Conservation (phyloP, 805 yeast genomes). For the Candida broadrunensis region DNA sequence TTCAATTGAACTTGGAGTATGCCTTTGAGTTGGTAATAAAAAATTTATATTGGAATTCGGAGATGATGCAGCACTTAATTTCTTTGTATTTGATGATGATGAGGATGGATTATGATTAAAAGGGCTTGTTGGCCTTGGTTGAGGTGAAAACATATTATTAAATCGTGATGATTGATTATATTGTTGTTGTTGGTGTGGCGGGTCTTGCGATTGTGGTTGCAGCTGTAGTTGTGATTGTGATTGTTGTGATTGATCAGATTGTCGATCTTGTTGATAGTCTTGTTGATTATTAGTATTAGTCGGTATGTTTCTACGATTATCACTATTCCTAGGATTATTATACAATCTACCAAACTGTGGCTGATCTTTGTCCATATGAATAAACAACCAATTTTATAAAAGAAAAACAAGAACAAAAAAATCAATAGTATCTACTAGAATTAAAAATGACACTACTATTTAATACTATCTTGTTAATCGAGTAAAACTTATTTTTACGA, state of each 20-base stretch:
- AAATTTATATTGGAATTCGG: conserved; percentile 1
- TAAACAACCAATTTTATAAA: too few species aligned
- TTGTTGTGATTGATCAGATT: not conserved
- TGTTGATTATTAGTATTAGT: not conserved
- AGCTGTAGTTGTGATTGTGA: not conserved
- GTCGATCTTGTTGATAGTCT: not conserved
- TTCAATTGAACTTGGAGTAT: conserved; percentile 7
- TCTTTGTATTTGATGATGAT: conserved; percentile 1
- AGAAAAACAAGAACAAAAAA: too few species aligned
- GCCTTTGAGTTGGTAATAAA: conserved; percentile 5
- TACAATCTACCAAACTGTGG: conserved; percentile 1
- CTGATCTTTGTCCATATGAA: conserved; percentile 1
- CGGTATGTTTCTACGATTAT: not conserved
- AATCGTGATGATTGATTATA: not conserved
- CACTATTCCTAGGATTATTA: not conserved
- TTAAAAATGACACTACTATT: too few species aligned
- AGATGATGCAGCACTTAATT: not conserved
- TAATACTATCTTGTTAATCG: too few species aligned
- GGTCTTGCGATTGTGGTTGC: not conserved
- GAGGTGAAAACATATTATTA: conserved; percentile 4
- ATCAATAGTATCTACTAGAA: too few species aligned
- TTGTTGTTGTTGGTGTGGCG: not conserved
- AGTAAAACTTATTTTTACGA: too few species aligned
- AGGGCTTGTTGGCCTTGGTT: conserved; percentile 1
- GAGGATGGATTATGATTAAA: not conserved